These are phyloP conservation scores for Epichloe gansuensis DNA, from an alignment of 2,329 filamentous ascomycete species.

Conservation along the genomic window DNA sequence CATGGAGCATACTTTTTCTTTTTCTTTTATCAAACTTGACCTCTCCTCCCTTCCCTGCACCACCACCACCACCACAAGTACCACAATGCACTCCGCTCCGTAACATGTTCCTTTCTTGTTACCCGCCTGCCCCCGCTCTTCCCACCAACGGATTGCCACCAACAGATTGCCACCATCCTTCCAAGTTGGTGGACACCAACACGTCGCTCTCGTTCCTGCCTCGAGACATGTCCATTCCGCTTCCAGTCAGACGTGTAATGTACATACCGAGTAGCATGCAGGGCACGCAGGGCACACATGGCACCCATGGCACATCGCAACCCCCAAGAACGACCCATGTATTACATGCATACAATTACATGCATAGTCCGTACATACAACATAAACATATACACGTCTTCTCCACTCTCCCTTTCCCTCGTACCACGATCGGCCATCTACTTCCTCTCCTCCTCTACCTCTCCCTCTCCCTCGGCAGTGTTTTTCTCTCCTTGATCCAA, in stretches of 20 bases:
- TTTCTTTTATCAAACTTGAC: too few species aligned
- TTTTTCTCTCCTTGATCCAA: not conserved
- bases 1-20: too few species aligned
- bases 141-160: not conserved
- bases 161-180: not conserved
- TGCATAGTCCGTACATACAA: too few species aligned
- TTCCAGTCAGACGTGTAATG: slow-evolving; percentile 7
- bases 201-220: slow-evolving; percentile 21
- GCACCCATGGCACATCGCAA: slow-evolving; percentile 2
- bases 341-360: not conserved
- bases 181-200: slow-evolving; percentile 2
- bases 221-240: slow-evolving; percentile 27
- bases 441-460: not conserved
- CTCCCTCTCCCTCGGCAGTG: not conserved
- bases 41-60: not conserved
- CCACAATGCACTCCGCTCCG: too few species aligned
- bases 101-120: too few species aligned
- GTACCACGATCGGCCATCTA: not conserved
- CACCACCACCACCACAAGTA: not conserved
- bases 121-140: not conserved
- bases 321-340: slow-evolving; percentile 1
- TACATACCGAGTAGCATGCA: not conserved
- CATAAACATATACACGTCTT: too few species aligned
- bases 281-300: too few species aligned
- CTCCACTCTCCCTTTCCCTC: not conserved